Base-by-base conservation (phyloP, 495 filamentous ascomycete genomes). In the Daldinia concentrica region DNA sequence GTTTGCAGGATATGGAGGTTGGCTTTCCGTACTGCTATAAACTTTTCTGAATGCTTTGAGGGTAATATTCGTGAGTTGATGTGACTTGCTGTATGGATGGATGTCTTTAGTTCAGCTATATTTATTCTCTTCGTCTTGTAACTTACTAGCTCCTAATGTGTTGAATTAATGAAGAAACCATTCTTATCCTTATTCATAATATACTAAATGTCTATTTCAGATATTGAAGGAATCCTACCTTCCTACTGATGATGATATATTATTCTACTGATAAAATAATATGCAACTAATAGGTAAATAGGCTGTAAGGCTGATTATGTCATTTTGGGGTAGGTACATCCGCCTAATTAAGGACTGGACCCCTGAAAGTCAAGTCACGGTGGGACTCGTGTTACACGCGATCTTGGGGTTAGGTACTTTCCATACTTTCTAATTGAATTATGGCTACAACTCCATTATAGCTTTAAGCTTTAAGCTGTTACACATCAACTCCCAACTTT, bases 321-420 rank as follows among this genome's bases (percentile, higher is more conserved):
- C 58, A 72, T 39, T 27, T 6, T 30, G 50, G 34, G 32, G 34
- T 58, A 58, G 55, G 30, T 26, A 24, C 55, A 24, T 32, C 52
- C 0, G n/a, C n/a, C 9, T 56, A 45, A 41, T 37, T 36, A 36
- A 36, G 37, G 65, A 60, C 17, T 41, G 64, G 72, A 72, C 72
- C 72, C 72, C 73, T 75, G 65, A 67, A 75, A 62, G 59, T 65
- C n/a, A 50, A 59, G 17, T 67, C 63, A 56, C 29, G 63, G 55
- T 66, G 39, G 64, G 41, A 54, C 50, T 30, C 50, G 50, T 58
- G 55, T 62, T 50, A 64, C 43, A 57, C 57, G 51, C 36, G 62
- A 65, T 65, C 52, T 65, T 30, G 43, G 43, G 19, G 39, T 41
- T 27, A 27, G 26, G 17, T 45, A 45, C 41, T 9, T 14, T 32